Evolutionary conservation across 345 rosid genomes (phyloP), one percentile per base, ranked within the genome.

Genomic region (Conringia planisiliqua): DNA sequence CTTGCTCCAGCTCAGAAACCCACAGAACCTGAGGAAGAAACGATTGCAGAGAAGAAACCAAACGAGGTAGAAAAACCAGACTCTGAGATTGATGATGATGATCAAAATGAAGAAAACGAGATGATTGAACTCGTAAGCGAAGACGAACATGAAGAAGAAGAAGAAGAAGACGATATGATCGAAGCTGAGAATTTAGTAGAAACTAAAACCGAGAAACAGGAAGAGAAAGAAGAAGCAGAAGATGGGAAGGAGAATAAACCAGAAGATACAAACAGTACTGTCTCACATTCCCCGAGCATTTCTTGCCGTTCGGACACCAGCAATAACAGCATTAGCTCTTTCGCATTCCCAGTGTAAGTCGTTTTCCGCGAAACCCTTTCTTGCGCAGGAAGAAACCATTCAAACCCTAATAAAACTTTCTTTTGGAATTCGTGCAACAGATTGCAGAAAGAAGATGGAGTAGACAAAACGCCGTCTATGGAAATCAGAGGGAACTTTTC

Each of bases 281-380:
- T 29, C 27, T 73, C 75, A 11, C 66, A 57, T 30, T 39, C 79
- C 11, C 57, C 74, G 0, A 82, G 85, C 75, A 13, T 70, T n/a
- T 75, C 86, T 14, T 48, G 59, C 16, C 85, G 4, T 43, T 85
- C 89, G 14, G 82, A 73, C 16, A 79, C 74, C 0, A 87, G 86
- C 20, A 73, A 11, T 16, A 56, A 78, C 52, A 90, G 97, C 77
- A 67, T 73, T 18, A 29, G 63, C 12, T 92, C 99, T 27, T 90
- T 92, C 69, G 89, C 83, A 8, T 95, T 90, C 79, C 97, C 89
- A 14, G 2, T 83, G 97, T 95, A 81, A 85, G 96, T 70, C 42
- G 0, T 60, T 36, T 0, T 12, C 3, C 26, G 7, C 16, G 0
- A 42, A 47, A 67, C 14, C 9, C 5, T 20, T 5, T 42, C 71